Conservation (phyloP, 352 stramenopile genomes). For the Phytophthora quininea region DNA sequence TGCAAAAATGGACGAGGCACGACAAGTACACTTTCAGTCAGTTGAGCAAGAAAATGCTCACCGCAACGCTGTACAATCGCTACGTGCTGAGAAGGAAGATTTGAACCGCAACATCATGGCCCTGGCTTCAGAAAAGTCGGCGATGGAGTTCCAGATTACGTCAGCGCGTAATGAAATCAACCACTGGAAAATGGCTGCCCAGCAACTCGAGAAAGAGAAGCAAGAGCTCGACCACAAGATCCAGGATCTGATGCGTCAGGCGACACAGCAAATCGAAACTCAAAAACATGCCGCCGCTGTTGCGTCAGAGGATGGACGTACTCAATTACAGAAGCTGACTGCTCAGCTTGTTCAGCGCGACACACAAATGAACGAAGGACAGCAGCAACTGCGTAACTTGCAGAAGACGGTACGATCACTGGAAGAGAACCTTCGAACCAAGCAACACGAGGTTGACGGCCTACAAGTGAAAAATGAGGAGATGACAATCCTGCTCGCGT, state of each 20-base stretch:
- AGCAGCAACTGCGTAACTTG: slow-evolving; percentile 43
- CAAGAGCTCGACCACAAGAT: slow-evolving; percentile 49
- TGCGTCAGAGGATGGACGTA: slow-evolving; percentile 47
- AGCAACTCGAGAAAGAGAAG: slow-evolving; percentile 64
- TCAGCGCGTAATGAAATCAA: slow-evolving; percentile 48
- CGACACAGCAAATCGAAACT: slow-evolving; percentile 50
- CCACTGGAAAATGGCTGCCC: slow-evolving; percentile 35
- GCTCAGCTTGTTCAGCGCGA: slow-evolving; percentile 47
- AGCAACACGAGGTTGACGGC: slow-evolving; percentile 43
- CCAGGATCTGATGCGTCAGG: slow-evolving; percentile 56
- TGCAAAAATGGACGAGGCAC: slow-evolving; percentile 53
- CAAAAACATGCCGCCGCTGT: slow-evolving; percentile 53
- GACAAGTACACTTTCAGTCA: slow-evolving; percentile 42
- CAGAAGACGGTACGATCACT: slow-evolving; percentile 34
- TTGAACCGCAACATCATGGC: slow-evolving; percentile 51
- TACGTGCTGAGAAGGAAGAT: slow-evolving; percentile 72
- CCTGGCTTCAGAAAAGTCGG: slow-evolving; percentile 55
- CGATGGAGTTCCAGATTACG: slow-evolving; percentile 55
- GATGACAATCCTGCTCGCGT: slow-evolving; percentile 38
- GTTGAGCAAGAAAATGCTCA: slow-evolving; percentile 59
- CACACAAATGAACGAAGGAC: slow-evolving; percentile 51
- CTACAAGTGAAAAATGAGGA: slow-evolving; percentile 41
- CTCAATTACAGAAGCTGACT: slow-evolving; percentile 47
- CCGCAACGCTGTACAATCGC: slow-evolving; percentile 49
- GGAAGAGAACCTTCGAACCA: slow-evolving; percentile 39